Evolutionary conservation across 129 eudicot genomes (phyloP).

Genomic region (Tagetes patula): DNA sequence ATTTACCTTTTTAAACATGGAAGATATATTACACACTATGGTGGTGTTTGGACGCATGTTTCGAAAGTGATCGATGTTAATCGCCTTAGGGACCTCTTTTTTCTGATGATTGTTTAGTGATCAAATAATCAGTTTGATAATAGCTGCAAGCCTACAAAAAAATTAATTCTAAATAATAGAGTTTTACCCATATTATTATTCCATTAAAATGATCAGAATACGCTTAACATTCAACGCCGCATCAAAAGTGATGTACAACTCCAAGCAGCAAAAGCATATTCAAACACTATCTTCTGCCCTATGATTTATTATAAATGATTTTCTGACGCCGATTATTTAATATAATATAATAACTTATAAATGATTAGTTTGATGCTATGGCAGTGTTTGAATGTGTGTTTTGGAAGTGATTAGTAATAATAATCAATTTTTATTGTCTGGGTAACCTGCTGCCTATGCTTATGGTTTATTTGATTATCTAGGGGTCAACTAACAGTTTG

Average conservation of each 20-base stretch:
- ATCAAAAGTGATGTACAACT: background rate
- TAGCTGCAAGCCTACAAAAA: background rate
- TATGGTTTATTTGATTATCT: background rate
- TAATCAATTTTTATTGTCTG: background rate
- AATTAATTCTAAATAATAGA: background rate
- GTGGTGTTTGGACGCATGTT: constrained; percentile 5
- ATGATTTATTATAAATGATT: constrained; percentile 2
- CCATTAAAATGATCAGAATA: background rate
- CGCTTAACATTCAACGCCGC: background rate
- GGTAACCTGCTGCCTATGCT: background rate
- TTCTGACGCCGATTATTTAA: background rate
- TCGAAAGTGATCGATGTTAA: constrained; percentile 1
- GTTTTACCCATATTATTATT: constrained; percentile 4
- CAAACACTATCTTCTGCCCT: background rate
- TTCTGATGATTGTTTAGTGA: background rate
- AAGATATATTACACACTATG: background rate
- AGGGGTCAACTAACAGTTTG: background rate
- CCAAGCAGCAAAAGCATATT: background rate
- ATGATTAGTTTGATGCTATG: background rate
- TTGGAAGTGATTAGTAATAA: background rate
- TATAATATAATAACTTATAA: background rate
- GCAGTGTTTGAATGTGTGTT: constrained; percentile 1
- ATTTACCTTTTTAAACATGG: background rate
- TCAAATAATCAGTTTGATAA: constrained; percentile 1
- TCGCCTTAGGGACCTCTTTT: background rate